Percentiles rank a stretch among this genome's conserved stretches.
Evolutionary conservation across 202 grass and related monocot genomes (phyloP).

Genomic region (Cymbopogon flexuosus): DNA sequence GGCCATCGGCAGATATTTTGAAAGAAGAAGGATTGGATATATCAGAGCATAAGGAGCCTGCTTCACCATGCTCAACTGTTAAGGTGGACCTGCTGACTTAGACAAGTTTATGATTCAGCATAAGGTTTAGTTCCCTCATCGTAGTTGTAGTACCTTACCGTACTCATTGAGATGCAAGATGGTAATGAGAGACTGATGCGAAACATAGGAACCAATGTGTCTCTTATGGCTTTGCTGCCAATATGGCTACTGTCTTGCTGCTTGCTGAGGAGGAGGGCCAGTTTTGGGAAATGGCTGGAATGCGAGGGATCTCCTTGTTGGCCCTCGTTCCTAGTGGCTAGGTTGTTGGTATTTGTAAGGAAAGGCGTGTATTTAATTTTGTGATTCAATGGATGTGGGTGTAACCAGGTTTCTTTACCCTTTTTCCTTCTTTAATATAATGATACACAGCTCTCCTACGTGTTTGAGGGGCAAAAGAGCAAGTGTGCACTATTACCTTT

Average conservation of each 20-base stretch:
- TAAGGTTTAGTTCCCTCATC: neutral
- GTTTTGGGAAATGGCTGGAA: neutral
- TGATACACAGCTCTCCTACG: neutral
- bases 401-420: neutral
- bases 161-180: neutral
- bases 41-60: slow-evolving; percentile 43
- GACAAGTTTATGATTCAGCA: neutral
- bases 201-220: neutral
- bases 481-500: neutral
- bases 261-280: neutral
- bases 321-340: neutral
- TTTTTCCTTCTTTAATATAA: neutral
- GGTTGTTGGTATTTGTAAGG: neutral
- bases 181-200: neutral
- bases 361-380: neutral
- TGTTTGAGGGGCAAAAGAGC: neutral
- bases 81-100: slow-evolving; percentile 48
- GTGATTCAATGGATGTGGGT: neutral
- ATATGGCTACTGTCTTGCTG: neutral
- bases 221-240: neutral
- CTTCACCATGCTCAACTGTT: slow-evolving; percentile 48
- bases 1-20: slow-evolving; percentile 75
- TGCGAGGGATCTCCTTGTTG: neutral
- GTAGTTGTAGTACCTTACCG: neutral
- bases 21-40: slow-evolving; percentile 93